Percentiles rank a stretch among this genome's conserved stretches.
phyloP scores from a whole-genome alignment of 2,329 filamentous ascomycete species.

The Aspergillus bombycis region DNA sequence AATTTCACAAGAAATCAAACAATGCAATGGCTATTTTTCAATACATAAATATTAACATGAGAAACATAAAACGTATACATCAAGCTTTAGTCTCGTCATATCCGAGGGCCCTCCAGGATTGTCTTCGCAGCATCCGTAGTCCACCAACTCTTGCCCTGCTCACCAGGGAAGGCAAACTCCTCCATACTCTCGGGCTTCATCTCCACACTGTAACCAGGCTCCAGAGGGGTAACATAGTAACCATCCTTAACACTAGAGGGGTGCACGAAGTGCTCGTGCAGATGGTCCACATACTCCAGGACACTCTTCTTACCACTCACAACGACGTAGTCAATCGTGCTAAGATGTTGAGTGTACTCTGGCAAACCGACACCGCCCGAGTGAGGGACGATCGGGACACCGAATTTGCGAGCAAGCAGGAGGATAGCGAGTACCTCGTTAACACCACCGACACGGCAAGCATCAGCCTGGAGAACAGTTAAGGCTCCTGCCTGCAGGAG shows the following conservation, averaged over 20 bases:
- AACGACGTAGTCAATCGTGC: slow-evolving; percentile 89
- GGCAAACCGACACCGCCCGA: slow-evolving; percentile 86
- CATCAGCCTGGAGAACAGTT: slow-evolving; percentile 87
- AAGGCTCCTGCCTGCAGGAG: slow-evolving; percentile 78
- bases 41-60: slow-evolving; percentile 3
- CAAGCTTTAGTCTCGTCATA: slow-evolving; percentile 22
- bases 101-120: slow-evolving; percentile 64
- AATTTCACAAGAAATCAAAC: not conserved
- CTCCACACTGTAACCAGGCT: slow-evolving; percentile 88
- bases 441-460: slow-evolving; percentile 84
- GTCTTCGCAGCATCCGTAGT: slow-evolving; percentile 74
- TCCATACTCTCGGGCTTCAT: slow-evolving; percentile 92
- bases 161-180: slow-evolving; percentile 73
- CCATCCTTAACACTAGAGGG: slow-evolving; percentile 79
- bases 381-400: slow-evolving; percentile 84
- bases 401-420: slow-evolving; percentile 71
- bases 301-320: slow-evolving; percentile 80
- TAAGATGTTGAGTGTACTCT: slow-evolving; percentile 91
- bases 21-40: slow-evolving; percentile 1
- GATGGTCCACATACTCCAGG: slow-evolving; percentile 88
- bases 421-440: slow-evolving; percentile 92
- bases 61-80: slow-evolving; percentile 6
- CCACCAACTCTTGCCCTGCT: slow-evolving; percentile 84
- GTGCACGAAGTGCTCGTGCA: slow-evolving; percentile 91
- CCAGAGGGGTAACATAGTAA: slow-evolving; percentile 82